These are phyloP conservation scores for Oryza longistaminata DNA, from an alignment of 176 grass and related monocot species.

Conservation along the genomic window DNA sequence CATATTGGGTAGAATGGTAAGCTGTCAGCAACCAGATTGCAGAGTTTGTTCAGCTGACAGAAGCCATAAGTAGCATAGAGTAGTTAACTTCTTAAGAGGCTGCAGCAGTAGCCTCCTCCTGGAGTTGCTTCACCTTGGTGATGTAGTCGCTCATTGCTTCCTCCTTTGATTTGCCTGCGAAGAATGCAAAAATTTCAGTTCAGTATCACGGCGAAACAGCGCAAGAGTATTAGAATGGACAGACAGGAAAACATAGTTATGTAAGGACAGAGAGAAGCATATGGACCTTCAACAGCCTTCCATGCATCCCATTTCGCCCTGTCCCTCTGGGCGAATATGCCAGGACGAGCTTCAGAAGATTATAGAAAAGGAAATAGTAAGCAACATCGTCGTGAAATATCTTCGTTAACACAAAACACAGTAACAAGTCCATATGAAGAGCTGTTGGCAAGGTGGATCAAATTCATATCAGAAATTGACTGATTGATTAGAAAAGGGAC, in stretches of 20 bases:
- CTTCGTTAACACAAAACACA: not conserved
- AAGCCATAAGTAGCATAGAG: too few relatives aligned
- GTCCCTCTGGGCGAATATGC: constrained; percentile 53
- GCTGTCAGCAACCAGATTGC: too few relatives aligned
- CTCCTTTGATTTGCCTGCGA: constrained; percentile 67
- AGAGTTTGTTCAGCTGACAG: too few relatives aligned
- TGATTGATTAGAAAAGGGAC: not conserved
- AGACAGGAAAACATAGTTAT: not conserved
- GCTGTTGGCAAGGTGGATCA: not conserved
- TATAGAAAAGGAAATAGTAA: not conserved
- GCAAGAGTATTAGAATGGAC: not conserved
- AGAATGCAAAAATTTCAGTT: constrained; percentile 21
- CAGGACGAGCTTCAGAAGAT: constrained; percentile 57
- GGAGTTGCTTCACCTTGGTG: constrained; percentile 83
- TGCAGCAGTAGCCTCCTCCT: constrained; percentile 45
- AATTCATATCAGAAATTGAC: not conserved
- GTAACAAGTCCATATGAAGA: not conserved
- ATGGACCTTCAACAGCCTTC: constrained; percentile 77
- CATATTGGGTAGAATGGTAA: not conserved
- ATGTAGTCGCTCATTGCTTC: constrained; percentile 82
- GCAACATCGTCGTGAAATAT: not conserved
- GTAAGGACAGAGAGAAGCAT: not conserved
- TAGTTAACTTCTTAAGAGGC: too few relatives aligned
- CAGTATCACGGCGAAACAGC: not conserved
- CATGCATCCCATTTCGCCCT: constrained; percentile 86